Evolutionary conservation across 768 basidiomycete species (phyloP).

Genomic region (Dioszegia crocea): DNA sequence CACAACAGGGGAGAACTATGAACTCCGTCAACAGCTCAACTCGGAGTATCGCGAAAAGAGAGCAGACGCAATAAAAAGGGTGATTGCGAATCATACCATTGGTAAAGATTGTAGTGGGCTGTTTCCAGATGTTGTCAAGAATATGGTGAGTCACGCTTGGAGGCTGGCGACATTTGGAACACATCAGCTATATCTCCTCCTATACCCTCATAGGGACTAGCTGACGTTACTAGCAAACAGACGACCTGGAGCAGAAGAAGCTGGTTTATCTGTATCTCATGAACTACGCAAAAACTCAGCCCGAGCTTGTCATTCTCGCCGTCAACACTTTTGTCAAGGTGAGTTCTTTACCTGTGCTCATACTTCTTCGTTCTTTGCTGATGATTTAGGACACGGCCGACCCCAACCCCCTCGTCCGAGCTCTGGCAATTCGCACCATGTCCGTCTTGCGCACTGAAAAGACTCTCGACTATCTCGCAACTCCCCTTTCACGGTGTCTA

Average conservation of each 20-base stretch:
- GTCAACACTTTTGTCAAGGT: constrained; percentile 93
- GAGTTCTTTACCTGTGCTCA: background rate
- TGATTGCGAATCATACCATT: constrained; percentile 98
- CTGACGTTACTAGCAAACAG: constrained; percentile 65
- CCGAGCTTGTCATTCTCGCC: constrained; percentile 95
- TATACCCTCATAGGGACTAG: background rate
- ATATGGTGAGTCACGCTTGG: constrained; percentile 55
- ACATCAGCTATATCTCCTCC: too few relatives aligned
- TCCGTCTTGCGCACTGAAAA: constrained; percentile 94
- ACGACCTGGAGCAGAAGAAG: constrained; percentile 99
- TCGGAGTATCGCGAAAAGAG: constrained; percentile 91
- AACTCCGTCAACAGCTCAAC: constrained; percentile 93
- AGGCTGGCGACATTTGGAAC: too few relatives aligned
- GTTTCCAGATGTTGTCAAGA: constrained; percentile 97
- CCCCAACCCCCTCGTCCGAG: constrained; percentile 91
- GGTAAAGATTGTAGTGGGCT: constrained; percentile 86
- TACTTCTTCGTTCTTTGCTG: background rate
- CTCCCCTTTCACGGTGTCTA: constrained; percentile 85
- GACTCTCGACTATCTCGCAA: constrained; percentile 98
- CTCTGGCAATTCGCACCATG: constrained; percentile 96
- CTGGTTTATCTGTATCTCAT: constrained; percentile 98
- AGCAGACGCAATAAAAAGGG: constrained; percentile 96
- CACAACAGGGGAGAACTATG: constrained; percentile 80
- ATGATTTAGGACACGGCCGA: constrained; percentile 77
- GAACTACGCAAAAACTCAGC: constrained; percentile 99